Percentiles rank a stretch among this genome's conserved stretches.
Conservation (phyloP, 2,329 filamentous ascomycete species). For the Biscogniauxia sp. region DNA sequence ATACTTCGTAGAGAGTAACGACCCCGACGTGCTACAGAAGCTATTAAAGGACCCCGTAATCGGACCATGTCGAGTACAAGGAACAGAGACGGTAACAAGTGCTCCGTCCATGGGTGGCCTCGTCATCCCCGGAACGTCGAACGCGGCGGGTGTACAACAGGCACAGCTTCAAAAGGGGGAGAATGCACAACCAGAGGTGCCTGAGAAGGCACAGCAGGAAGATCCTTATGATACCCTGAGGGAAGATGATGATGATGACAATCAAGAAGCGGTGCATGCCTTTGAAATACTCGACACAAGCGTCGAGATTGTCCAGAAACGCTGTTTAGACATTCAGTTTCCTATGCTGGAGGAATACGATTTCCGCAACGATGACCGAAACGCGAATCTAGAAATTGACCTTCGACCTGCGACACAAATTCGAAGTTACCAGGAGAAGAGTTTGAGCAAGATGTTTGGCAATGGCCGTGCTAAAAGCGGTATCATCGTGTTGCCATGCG, state of each 20-base stretch:
- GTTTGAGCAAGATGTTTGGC: conserved; percentile 98
- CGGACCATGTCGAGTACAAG: conserved; percentile 73
- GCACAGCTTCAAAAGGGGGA: conserved; percentile 46
- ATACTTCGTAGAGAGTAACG: conserved; percentile 90
- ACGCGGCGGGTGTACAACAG: conserved; percentile 84
- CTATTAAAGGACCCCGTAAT: conserved; percentile 85
- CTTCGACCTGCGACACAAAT: conserved; percentile 87
- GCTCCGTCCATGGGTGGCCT: conserved; percentile 84
- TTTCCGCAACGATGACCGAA: conserved; percentile 85
- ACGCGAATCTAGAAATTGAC: conserved; percentile 91
- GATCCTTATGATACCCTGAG: conserved; percentile 72
- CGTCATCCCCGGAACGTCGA: conserved; percentile 91
- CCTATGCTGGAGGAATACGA: conserved; percentile 97
- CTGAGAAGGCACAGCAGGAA: conserved; percentile 55
- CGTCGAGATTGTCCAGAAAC: conserved; percentile 84
- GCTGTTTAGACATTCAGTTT: conserved; percentile 80
- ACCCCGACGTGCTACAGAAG: conserved; percentile 80
- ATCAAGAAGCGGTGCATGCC: conserved; percentile 82
- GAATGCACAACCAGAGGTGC: conserved; percentile 44
- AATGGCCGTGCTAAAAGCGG: conserved; percentile 96
- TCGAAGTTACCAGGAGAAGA: conserved; percentile 93
- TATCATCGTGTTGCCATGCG: conserved; percentile 94
- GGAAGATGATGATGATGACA: conserved; percentile 82
- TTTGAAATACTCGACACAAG: conserved; percentile 84
- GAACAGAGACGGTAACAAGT: conserved; percentile 68